Conservation (phyloP, 148 eudicot species). For the Camellia sinensis region DNA sequence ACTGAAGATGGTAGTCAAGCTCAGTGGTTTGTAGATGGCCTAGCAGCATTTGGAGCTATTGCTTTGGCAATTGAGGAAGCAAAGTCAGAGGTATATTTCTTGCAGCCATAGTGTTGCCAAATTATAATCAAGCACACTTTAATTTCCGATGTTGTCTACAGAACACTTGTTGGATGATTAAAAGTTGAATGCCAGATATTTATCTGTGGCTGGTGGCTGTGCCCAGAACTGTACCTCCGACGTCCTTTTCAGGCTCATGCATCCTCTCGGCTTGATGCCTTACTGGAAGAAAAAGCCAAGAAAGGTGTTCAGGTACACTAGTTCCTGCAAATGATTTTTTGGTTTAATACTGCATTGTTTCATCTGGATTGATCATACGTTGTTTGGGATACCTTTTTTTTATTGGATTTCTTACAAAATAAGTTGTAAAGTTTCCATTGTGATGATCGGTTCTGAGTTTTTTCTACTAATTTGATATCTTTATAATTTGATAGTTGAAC, state of each 20-base stretch:
- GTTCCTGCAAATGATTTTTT: constrained; percentile 6
- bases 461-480: background rate
- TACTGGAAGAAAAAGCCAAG: constrained; percentile 90
- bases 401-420: background rate
- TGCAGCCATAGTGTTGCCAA: background rate
- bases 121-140: constrained; percentile 4
- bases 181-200: constrained; percentile 64
- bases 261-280: constrained; percentile 80
- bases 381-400: background rate
- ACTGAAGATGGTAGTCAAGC: constrained; percentile 89
- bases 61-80: constrained; percentile 90
- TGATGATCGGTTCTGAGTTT: background rate
- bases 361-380: background rate
- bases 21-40: constrained; percentile 97
- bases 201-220: constrained; percentile 99
- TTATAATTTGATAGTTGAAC: background rate
- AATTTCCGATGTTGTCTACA: constrained; percentile 16
- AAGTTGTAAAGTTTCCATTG: background rate
- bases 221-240: constrained; percentile 86
- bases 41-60: constrained; percentile 84
- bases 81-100: constrained; percentile 74
- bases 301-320: constrained; percentile 88
- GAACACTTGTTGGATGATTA: constrained; percentile 22
- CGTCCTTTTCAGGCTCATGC: constrained; percentile 77
- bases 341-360: background rate